Percentiles rank a stretch among this genome's conserved stretches.
These are phyloP conservation scores for Cytospora leucostoma DNA, from an alignment of 2,329 filamentous ascomycete species.

Conservation along the genomic window DNA sequence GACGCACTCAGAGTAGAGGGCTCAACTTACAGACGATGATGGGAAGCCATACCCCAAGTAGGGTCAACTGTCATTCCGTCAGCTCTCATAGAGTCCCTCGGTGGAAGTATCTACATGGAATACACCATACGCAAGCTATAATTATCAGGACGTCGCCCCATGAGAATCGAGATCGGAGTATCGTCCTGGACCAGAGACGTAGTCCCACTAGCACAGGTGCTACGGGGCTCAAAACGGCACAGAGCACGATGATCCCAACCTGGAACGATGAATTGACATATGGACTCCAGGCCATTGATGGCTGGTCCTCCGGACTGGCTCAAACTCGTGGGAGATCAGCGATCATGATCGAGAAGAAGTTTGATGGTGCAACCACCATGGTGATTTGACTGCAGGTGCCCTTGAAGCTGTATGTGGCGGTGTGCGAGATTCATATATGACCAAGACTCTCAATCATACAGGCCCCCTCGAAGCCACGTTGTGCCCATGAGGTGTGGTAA, in stretches of 20 bases:
- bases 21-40: slow-evolving; percentile 15
- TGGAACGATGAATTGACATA: slow-evolving; percentile 20
- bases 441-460: background rate
- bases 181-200: slow-evolving; percentile 15
- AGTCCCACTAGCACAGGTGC: slow-evolving; percentile 16
- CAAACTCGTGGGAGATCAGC: background rate
- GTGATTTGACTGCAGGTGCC: background rate
- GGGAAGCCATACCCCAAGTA: slow-evolving; percentile 19
- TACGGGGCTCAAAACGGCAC: slow-evolving; percentile 8
- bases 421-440: background rate
- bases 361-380: background rate
- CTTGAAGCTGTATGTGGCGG: background rate
- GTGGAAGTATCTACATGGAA: background rate
- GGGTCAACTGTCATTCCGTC: slow-evolving; percentile 3
- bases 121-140: slow-evolving; percentile 9
- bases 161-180: slow-evolving; percentile 13
- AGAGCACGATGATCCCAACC: slow-evolving; percentile 13
- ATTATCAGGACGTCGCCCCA: slow-evolving; percentile 12
- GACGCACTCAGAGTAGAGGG: background rate
- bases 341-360: background rate
- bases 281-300: slow-evolving; percentile 9
- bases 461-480: background rate
- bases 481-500: background rate
- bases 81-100: background rate
- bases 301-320: background rate